phyloP scores from a whole-genome alignment of 345 rosid genomes.

The Salix suchowensis region DNA sequence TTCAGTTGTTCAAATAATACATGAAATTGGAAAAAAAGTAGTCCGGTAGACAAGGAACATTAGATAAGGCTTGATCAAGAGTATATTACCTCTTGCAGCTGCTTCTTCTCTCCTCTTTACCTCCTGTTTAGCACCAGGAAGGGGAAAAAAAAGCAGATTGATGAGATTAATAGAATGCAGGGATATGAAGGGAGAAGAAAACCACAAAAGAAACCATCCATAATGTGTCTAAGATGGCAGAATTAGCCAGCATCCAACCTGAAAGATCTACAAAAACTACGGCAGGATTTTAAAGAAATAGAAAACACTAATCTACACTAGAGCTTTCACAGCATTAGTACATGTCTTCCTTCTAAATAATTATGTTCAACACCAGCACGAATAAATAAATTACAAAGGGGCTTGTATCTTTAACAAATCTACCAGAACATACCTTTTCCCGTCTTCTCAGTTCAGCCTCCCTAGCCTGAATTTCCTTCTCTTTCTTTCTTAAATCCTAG shows the following conservation, averaged over 20 bases:
- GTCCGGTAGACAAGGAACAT: neutral
- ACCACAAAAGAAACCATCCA: neutral
- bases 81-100: slow-evolving; percentile 28
- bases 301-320: neutral
- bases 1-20: neutral
- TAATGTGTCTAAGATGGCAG: neutral
- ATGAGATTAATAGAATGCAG: neutral
- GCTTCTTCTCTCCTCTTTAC: slow-evolving; percentile 32
- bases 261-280: neutral
- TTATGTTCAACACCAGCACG: neutral
- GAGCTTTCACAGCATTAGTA: neutral
- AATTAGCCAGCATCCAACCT: neutral
- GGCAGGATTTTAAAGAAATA: neutral
- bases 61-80: neutral
- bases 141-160: neutral
- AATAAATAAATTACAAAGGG: neutral
- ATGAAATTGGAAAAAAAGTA: neutral
- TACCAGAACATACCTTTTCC: slow-evolving; percentile 21
- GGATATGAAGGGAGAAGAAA: neutral
- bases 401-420: neutral
- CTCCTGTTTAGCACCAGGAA: slow-evolving; percentile 16
- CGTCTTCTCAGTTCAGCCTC: slow-evolving; percentile 29
- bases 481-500: slow-evolving; percentile 31
- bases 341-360: neutral
- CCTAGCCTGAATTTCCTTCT: slow-evolving; percentile 29